Conservation (phyloP, 2,329 filamentous ascomycete genomes). For the Xylaria arbuscula region DNA sequence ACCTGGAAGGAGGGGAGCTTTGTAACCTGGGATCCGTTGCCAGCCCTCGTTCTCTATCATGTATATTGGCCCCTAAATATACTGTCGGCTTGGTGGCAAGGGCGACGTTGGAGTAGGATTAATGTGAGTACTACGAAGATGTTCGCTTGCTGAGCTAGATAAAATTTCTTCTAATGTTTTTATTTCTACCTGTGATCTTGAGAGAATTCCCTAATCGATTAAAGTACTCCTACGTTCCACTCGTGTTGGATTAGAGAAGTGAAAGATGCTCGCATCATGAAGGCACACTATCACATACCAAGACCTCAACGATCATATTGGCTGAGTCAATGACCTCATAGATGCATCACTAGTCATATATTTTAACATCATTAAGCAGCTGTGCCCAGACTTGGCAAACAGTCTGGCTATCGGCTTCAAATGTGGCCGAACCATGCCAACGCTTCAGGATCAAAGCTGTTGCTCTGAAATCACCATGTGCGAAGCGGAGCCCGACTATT, state of each 20-base stretch:
- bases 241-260: too few relatives aligned
- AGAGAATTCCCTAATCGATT: too few relatives aligned
- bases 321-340: background rate
- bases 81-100: slow-evolving; percentile 54
- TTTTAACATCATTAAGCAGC: background rate
- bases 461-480: slow-evolving; percentile 24
- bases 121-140: slow-evolving; percentile 73
- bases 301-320: too few relatives aligned
- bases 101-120: slow-evolving; percentile 69
- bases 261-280: too few relatives aligned
- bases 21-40: slow-evolving; percentile 65
- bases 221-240: too few relatives aligned
- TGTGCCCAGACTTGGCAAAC: background rate
- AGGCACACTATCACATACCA: too few relatives aligned
- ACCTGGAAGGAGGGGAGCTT: slow-evolving; percentile 68
- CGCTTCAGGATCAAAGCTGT: background rate
- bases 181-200: too few relatives aligned
- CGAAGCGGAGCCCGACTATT: slow-evolving; percentile 59
- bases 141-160: slow-evolving; percentile 38
- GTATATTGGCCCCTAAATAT: slow-evolving; percentile 67
- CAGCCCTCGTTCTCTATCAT: slow-evolving; percentile 67
- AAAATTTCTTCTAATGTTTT: too few relatives aligned
- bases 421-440: background rate
- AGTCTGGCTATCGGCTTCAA: background rate
- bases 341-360: background rate